Percentiles rank a stretch among this genome's conserved stretches.
These are phyloP conservation scores for Zhuliangozyma blackwelliae DNA, from an alignment of 1,139 yeast species.

Conservation along the genomic window DNA sequence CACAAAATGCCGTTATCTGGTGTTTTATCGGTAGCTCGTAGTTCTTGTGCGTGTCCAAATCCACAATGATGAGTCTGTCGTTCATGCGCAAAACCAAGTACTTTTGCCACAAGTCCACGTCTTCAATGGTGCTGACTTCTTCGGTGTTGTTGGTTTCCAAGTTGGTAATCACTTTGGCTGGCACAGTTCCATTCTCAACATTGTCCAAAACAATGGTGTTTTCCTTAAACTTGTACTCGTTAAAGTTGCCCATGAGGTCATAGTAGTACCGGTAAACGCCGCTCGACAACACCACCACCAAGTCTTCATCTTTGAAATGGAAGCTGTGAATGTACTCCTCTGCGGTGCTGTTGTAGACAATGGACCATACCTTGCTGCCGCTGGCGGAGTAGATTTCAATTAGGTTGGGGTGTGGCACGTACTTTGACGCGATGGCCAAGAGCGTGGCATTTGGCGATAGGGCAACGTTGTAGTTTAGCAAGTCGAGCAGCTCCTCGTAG, in stretches of 20 bases:
- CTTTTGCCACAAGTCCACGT: slow-evolving; percentile 18
- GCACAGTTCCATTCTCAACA: slow-evolving; percentile 10
- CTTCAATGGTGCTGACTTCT: slow-evolving; percentile 24
- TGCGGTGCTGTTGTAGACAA: slow-evolving; percentile 49
- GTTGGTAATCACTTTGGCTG: slow-evolving; percentile 22
- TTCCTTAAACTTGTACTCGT: slow-evolving; percentile 40
- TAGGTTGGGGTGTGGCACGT: slow-evolving; percentile 28
- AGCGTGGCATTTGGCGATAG: slow-evolving; percentile 30
- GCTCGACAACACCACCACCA: slow-evolving; percentile 56
- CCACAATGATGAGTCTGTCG: slow-evolving; percentile 23
- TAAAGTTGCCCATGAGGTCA: slow-evolving; percentile 65
- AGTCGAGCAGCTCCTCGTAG: slow-evolving; percentile 21
- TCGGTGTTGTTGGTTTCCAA: slow-evolving; percentile 31
- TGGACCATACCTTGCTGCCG: slow-evolving; percentile 45
- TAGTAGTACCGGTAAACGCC: slow-evolving; percentile 60
- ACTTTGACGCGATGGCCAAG: slow-evolving; percentile 34
- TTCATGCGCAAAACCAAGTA: slow-evolving; percentile 31
- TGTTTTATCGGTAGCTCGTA: slow-evolving; percentile 24
- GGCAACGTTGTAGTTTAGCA: slow-evolving; percentile 21
- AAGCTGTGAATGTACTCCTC: slow-evolving; percentile 57
- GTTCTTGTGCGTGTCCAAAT: slow-evolving; percentile 21
- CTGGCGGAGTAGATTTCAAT: slow-evolving; percentile 51
- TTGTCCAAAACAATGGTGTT: slow-evolving; percentile 33
- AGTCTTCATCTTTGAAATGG: slow-evolving; percentile 49
- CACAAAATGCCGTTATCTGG: slow-evolving; percentile 12